These are phyloP conservation scores for Lachnellula cervina DNA, from an alignment of 2,329 filamentous ascomycete species.

Conservation along the genomic window DNA sequence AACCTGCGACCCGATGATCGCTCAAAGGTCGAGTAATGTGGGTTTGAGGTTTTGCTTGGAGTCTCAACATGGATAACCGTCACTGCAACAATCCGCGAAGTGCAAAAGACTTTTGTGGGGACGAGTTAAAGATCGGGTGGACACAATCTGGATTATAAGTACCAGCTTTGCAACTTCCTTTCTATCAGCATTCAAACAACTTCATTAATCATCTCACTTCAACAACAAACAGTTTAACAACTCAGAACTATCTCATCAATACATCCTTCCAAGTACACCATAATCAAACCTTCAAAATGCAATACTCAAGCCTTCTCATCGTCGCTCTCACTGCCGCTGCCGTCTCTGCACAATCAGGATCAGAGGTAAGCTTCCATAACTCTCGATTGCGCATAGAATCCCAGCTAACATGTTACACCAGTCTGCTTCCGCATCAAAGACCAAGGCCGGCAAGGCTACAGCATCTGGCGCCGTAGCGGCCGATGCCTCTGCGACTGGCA, in stretches of 20 bases:
- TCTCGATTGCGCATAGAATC: not conserved
- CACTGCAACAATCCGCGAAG: not conserved
- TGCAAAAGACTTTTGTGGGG: slow-evolving; percentile 8
- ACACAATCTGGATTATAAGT: slow-evolving; percentile 15
- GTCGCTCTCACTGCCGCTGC: slow-evolving; percentile 19
- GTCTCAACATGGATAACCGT: slow-evolving; percentile 1
- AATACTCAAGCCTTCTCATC: slow-evolving; percentile 24
- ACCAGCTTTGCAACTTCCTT: slow-evolving; percentile 5
- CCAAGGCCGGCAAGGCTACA: slow-evolving; percentile 3
- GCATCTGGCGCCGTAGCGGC: not conserved
- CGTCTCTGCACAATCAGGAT: slow-evolving; percentile 14
- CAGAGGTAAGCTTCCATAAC: slow-evolving; percentile 6
- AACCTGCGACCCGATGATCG: slow-evolving; percentile 2
- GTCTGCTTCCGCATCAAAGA: not conserved
- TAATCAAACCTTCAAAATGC: slow-evolving; percentile 19
- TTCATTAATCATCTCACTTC: slow-evolving; percentile 9
- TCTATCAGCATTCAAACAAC: slow-evolving; percentile 10
- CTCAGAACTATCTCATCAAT: not conserved
- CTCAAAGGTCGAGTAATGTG: not conserved
- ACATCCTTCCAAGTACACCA: not conserved
- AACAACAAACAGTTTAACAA: not conserved
- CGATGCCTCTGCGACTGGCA: not conserved
- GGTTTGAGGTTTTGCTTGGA: slow-evolving; percentile 15
- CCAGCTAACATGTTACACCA: not conserved
- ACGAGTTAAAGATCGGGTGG: not conserved